These are phyloP conservation scores for Trichomonas gallinae DNA, from an alignment of 208 protist species.

Conservation along the genomic window DNA sequence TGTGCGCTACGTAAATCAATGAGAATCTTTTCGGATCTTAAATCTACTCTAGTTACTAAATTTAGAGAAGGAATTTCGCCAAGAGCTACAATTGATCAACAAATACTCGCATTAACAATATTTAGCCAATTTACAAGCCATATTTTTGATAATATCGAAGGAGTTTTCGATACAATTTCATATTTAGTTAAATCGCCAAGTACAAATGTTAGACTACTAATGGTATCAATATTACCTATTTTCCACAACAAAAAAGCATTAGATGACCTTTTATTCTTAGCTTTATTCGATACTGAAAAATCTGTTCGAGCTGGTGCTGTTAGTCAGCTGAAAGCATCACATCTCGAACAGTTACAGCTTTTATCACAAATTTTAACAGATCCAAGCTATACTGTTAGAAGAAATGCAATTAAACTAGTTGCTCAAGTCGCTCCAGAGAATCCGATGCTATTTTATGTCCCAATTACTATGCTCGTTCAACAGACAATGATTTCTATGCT, in stretches of 20 bases:
- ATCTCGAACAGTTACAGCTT: not conserved
- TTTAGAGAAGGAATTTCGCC: not conserved
- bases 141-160: not conserved
- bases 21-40: not conserved
- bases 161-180: not conserved
- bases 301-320: not conserved
- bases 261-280: not conserved
- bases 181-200: not conserved
- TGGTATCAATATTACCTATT: not conserved
- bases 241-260: not conserved
- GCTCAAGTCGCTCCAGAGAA: not conserved
- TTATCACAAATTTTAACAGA: not conserved
- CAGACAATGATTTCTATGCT: not conserved
- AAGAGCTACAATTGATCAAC: not conserved
- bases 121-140: not conserved
- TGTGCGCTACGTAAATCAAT: not conserved
- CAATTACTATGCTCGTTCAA: not conserved
- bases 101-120: not conserved
- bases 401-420: conserved; percentile 3
- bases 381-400: not conserved
- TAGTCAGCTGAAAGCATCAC: not conserved
- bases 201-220: not conserved
- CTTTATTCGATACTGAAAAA: not conserved
- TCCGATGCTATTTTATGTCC: not conserved
- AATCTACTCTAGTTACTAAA: not conserved